Evolutionary conservation across 257 asterid genomes (phyloP).

Genomic region (Penstemon newberryi): DNA sequence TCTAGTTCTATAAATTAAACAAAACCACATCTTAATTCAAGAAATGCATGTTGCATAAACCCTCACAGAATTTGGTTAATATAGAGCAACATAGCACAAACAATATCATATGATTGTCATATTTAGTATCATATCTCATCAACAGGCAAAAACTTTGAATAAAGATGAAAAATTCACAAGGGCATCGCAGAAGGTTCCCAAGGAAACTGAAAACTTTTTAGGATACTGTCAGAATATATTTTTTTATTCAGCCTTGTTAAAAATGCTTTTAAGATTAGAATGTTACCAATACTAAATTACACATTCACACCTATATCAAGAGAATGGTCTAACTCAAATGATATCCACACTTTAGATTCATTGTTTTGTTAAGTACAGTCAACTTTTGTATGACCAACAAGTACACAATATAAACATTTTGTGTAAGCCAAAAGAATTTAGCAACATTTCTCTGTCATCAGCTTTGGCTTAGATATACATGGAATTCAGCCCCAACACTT

Average conservation of each 20-base stretch:
- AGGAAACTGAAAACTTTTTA: not conserved
- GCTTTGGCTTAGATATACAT: slow-evolving; percentile 10
- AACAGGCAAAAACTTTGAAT: not conserved
- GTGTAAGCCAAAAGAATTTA: slow-evolving; percentile 5
- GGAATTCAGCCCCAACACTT: not conserved
- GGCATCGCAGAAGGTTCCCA: not conserved
- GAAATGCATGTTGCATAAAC: not conserved
- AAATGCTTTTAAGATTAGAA: slow-evolving; percentile 9
- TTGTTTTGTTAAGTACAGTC: not conserved
- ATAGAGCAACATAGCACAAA: slow-evolving; percentile 9
- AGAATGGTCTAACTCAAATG: not conserved
- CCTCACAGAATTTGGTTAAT: not conserved
- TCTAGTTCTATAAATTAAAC: slow-evolving; percentile 8
- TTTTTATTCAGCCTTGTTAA: not conserved
- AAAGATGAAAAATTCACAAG: not conserved
- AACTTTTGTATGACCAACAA: slow-evolving; percentile 6
- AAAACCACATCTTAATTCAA: not conserved
- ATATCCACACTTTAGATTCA: slow-evolving; percentile 2
- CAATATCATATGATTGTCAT: not conserved
- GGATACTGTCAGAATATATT: not conserved
- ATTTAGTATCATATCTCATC: slow-evolving; percentile 6
- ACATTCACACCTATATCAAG: not conserved
- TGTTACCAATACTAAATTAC: slow-evolving; percentile 6
- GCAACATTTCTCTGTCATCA: slow-evolving; percentile 3
- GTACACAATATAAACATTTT: slow-evolving; percentile 7